Base-by-base conservation (phyloP, 805 yeast genomes). In the Ogataea populi-albae region DNA sequence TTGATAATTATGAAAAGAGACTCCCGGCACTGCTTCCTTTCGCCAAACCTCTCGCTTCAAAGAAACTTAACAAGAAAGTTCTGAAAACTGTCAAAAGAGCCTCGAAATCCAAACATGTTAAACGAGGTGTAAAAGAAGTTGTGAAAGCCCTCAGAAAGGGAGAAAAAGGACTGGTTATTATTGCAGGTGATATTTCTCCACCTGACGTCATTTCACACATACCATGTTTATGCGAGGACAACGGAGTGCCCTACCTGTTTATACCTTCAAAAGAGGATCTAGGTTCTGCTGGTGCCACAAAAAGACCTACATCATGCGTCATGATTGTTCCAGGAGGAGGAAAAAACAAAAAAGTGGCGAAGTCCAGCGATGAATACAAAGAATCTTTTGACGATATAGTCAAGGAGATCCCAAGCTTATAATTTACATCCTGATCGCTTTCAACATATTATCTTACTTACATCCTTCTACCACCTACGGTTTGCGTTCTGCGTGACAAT, bases 181-280 rank as follows among this genome's bases (percentile, higher is more conserved):
- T 93, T 65, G 98, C 99, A 22, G 98, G 98, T 52, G 99, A 93
- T 62, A 93, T 94, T 47, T 89, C 95, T 37, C 99, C 99, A 41
- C 78, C 89, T 33, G 99, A 93, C 62, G 98, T 93, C 30, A 86
- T 94, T 50, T 87, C 97, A 28, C 99, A 93, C 61, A 77, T 93
- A 38, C 99, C 99, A 37, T 97, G 94, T 31, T 75, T 93, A 45
- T 93, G 98, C 69, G 98, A 93, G 69, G 99, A 93, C 62, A 70
- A 76, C 46, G 68, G 84, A 31, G 97, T 93, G 32, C 97, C 98
- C 56, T 94, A 71, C 59, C 75, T 91, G 26, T 93, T 93, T 65
- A 78, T 93, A 45, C 98, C 98, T 55, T 88, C 97, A 33, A 93
- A 93, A 68, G 97, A 93, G 70, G 98, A 93, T 61, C 76, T 93